phyloP scores from a whole-genome alignment of 176 grass and related monocot species.

The Oryza rufipogon region DNA sequence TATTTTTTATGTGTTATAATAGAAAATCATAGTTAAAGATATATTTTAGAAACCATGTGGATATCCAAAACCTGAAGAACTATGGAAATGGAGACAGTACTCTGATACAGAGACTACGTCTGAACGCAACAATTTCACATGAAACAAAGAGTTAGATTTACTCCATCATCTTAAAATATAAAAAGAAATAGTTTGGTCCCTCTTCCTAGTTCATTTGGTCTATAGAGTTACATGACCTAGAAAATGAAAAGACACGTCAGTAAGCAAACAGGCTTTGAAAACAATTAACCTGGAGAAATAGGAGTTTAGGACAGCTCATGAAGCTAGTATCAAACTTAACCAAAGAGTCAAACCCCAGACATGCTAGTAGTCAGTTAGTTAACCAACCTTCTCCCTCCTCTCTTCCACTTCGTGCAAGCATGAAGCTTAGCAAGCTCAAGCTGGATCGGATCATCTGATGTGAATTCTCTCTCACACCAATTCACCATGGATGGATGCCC shows the following conservation, averaged over 20 bases:
- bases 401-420: not conserved
- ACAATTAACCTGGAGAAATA: conserved; percentile 34
- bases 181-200: not conserved
- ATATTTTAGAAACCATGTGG: too few species aligned
- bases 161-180: not conserved
- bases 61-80: too few species aligned
- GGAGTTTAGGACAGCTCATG: conserved; percentile 29
- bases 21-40: too few species aligned
- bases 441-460: not conserved
- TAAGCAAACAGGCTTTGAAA: conserved; percentile 4
- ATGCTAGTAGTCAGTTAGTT: not conserved
- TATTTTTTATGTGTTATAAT: too few species aligned
- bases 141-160: too few species aligned
- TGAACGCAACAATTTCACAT: too few species aligned
- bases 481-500: not conserved
- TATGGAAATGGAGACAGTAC: too few species aligned
- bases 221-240: not conserved
- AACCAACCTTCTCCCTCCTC: not conserved
- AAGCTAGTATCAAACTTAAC: conserved; percentile 29
- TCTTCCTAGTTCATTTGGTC: not conserved
- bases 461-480: conserved; percentile 1
- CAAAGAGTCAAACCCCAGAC: conserved; percentile 40
- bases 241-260: not conserved
- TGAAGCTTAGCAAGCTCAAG: not conserved
- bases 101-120: too few species aligned